These are phyloP conservation scores for Fusarium sp. DNA, from an alignment of 2,329 filamentous ascomycete species.

Conservation along the genomic window DNA sequence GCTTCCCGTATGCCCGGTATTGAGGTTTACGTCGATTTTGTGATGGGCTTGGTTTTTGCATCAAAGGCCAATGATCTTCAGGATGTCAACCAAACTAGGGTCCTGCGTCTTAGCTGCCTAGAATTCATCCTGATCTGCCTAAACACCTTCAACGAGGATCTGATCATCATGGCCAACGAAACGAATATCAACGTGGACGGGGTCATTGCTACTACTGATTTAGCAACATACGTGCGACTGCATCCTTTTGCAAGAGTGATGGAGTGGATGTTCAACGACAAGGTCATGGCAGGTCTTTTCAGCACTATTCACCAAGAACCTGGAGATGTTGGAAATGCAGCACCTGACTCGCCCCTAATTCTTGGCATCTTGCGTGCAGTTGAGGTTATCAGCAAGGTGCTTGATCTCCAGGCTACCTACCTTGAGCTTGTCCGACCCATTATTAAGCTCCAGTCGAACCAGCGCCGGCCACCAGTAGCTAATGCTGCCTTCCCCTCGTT, in stretches of 20 bases:
- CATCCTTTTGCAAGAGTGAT: constrained; percentile 96
- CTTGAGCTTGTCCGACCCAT: constrained; percentile 87
- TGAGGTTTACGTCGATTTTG: constrained; percentile 92
- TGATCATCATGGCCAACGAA: constrained; percentile 86
- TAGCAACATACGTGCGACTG: constrained; percentile 84
- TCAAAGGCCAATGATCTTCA: constrained; percentile 73
- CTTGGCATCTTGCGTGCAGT: constrained; percentile 83
- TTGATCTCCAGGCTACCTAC: constrained; percentile 92
- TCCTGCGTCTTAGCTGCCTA: constrained; percentile 84
- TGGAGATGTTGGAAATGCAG: constrained; percentile 77
- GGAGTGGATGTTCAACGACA: constrained; percentile 98
- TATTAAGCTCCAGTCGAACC: constrained; percentile 74
- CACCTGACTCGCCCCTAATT: constrained; percentile 84
- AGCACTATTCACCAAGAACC: constrained; percentile 82
- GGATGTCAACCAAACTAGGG: constrained; percentile 76
- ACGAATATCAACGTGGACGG: constrained; percentile 81
- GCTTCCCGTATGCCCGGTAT: constrained; percentile 84
- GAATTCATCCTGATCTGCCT: constrained; percentile 86
- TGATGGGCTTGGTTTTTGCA: constrained; percentile 82
- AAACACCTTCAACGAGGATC: constrained; percentile 91
- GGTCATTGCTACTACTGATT: constrained; percentile 78
- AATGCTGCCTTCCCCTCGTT: constrained; percentile 84
- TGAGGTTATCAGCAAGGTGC: constrained; percentile 83
- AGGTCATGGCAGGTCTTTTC: constrained; percentile 84
- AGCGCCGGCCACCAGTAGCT: constrained; percentile 72